A percentile compares a stretch with the other conserved stretches of the same genome.
Conservation (phyloP, 257 asterid species). For the Striga asiatica region DNA sequence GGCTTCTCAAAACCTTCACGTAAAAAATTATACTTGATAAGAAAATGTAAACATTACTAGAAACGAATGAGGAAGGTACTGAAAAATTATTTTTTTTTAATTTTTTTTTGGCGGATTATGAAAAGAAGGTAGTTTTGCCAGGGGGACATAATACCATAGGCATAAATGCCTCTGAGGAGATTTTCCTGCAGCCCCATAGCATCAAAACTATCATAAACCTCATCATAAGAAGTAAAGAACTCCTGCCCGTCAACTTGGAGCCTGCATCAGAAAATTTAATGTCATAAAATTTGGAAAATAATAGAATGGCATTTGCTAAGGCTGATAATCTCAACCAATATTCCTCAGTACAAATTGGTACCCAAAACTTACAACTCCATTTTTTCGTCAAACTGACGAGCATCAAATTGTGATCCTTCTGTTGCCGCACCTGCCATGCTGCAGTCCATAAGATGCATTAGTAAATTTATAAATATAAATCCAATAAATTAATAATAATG, state of each 20-base stretch:
- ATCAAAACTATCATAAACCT: constrained; percentile 45
- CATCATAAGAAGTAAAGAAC: constrained; percentile 44
- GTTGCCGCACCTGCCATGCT: constrained; percentile 66
- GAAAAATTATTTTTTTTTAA: no score
- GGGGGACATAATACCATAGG: constrained; percentile 39
- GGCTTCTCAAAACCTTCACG: constrained; percentile 81
- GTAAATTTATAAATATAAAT: background rate
- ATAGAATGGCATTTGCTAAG: no score
- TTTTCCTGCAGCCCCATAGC: constrained; percentile 48
- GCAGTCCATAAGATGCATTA: constrained; percentile 12
- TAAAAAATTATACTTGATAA: no score
- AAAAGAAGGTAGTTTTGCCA: no score
- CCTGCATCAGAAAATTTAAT: constrained; percentile 17
- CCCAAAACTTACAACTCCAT: constrained; percentile 60
- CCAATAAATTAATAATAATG: background rate
- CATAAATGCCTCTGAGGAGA: constrained; percentile 54
- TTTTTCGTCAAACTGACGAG: constrained; percentile 47
- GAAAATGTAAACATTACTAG: background rate
- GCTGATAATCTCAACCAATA: no score
- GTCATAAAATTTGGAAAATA: background rate
- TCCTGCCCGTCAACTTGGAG: constrained; percentile 44
- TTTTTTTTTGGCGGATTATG: no score
- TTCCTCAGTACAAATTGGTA: no score
- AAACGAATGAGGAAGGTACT: no score
- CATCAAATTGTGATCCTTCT: constrained; percentile 69